phyloP scores from a whole-genome alignment of 1,284 basidiomycete species.

The Wallemia hederae region DNA sequence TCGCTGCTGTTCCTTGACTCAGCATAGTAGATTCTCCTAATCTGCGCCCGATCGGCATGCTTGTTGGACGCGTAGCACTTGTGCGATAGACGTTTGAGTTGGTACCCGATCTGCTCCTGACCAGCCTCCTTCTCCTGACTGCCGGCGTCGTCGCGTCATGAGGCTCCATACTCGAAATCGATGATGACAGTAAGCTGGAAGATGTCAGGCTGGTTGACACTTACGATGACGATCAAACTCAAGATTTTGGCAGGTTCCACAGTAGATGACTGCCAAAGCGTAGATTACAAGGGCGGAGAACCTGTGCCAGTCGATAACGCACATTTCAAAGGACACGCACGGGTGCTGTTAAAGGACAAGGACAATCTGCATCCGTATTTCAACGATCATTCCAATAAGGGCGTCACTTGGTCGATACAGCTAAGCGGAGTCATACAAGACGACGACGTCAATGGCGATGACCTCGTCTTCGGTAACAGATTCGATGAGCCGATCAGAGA shows the following conservation, averaged over 20 bases:
- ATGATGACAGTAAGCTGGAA: neutral
- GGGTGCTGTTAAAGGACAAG: neutral
- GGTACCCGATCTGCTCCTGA: neutral
- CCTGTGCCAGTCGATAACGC: neutral
- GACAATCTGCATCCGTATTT: neutral
- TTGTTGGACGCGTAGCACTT: neutral
- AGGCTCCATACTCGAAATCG: neutral
- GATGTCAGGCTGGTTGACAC: too few relatives aligned
- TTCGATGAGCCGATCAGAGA: neutral
- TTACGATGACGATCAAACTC: neutral
- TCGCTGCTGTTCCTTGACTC: neutral
- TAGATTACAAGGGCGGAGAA: neutral
- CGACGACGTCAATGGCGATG: neutral
- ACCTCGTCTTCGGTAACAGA: neutral
- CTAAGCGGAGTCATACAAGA: neutral
- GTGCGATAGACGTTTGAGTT: neutral
- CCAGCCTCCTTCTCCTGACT: neutral
- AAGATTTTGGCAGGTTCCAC: neutral
- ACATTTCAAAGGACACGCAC: neutral
- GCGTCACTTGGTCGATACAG: neutral
- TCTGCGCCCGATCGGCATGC: neutral
- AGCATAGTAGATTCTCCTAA: neutral
- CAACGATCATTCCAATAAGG: neutral
- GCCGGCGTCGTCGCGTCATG: neutral
- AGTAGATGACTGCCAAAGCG: neutral